Evolutionary conservation across 2,329 filamentous ascomycete genomes (phyloP).

Genomic region (Colletotrichum salicis): DNA sequence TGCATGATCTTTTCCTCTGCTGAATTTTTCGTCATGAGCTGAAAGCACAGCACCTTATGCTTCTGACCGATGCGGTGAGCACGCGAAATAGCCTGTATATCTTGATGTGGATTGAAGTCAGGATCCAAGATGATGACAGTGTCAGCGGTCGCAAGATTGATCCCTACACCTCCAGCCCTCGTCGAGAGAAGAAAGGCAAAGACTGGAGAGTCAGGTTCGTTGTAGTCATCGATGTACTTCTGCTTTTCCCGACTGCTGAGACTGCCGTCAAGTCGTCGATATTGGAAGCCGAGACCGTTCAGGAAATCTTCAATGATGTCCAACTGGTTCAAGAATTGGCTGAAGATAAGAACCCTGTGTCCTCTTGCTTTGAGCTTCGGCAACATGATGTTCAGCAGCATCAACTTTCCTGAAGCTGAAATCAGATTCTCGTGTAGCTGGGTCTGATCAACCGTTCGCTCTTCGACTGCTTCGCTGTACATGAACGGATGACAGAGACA

Average conservation of each 20-base stretch:
- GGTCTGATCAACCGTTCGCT: slow-evolving; percentile 71
- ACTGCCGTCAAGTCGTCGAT: slow-evolving; percentile 86
- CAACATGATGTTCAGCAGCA: slow-evolving; percentile 85
- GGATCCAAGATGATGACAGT: slow-evolving; percentile 98
- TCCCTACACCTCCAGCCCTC: slow-evolving; percentile 93
- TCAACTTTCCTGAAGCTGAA: slow-evolving; percentile 89
- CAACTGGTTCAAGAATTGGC: slow-evolving; percentile 90
- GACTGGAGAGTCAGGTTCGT: slow-evolving; percentile 81
- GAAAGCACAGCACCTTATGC: slow-evolving; percentile 94
- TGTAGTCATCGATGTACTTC: slow-evolving; percentile 92
- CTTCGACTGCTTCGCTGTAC: slow-evolving; percentile 91
- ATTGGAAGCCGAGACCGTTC: slow-evolving; percentile 75
- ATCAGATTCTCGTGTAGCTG: slow-evolving; percentile 83
- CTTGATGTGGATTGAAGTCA: slow-evolving; percentile 98
- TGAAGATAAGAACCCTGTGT: slow-evolving; percentile 93
- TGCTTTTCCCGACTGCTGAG: slow-evolving; percentile 89
- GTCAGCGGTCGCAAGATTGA: slow-evolving; percentile 96
- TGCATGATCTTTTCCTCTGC: slow-evolving; percentile 97
- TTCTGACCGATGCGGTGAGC: slow-evolving; percentile 97
- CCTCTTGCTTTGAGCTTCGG: slow-evolving; percentile 87
- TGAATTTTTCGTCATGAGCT: slow-evolving; percentile 88
- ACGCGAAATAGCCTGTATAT: slow-evolving; percentile 92
- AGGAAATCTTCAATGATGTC: slow-evolving; percentile 94
- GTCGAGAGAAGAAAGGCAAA: slow-evolving; percentile 96
- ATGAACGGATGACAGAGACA: slow-evolving; percentile 96